Evolutionary conservation across 2,329 filamentous ascomycete species (phyloP).

Genomic region (Cytospora piceae): DNA sequence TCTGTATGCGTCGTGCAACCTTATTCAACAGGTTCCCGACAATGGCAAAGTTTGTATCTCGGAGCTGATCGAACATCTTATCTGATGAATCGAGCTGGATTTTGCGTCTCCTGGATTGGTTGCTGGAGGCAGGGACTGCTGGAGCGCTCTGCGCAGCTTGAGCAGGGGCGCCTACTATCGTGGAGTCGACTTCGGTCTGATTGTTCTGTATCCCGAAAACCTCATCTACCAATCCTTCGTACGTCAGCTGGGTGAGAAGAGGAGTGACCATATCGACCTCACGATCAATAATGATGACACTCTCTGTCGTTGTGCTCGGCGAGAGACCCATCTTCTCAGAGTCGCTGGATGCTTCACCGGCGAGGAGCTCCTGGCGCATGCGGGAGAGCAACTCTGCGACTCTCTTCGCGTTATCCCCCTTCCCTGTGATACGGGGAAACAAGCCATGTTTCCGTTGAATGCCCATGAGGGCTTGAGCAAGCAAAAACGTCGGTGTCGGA

Average conservation of each 20-base stretch:
- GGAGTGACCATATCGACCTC: constrained; percentile 93
- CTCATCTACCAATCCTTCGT: constrained; percentile 94
- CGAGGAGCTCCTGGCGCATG: constrained; percentile 87
- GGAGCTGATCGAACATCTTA: constrained; percentile 82
- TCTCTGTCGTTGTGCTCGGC: constrained; percentile 87
- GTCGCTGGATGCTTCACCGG: constrained; percentile 73
- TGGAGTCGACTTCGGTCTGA: constrained; percentile 89
- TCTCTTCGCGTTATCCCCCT: constrained; percentile 90
- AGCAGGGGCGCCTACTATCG: constrained; percentile 77
- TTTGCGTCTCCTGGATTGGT: constrained; percentile 76
- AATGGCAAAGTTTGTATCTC: constrained; percentile 93
- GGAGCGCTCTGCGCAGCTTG: constrained; percentile 58
- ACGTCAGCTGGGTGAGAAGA: constrained; percentile 91
- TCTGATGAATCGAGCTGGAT: constrained; percentile 88
- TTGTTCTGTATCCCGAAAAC: constrained; percentile 90
- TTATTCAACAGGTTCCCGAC: constrained; percentile 89
- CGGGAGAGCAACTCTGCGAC: constrained; percentile 85
- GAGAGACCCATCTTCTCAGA: constrained; percentile 68
- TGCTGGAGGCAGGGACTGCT: constrained; percentile 57
- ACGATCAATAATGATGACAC: constrained; percentile 90
- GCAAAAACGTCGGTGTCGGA: constrained; percentile 84
- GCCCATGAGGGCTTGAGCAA: constrained; percentile 91
- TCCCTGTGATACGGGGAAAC: constrained; percentile 92
- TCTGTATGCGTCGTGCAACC: constrained; percentile 81
- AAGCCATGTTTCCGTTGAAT: constrained; percentile 90